phyloP scores from a whole-genome alignment of 805 yeast genomes.

The Starmera caribaea region DNA sequence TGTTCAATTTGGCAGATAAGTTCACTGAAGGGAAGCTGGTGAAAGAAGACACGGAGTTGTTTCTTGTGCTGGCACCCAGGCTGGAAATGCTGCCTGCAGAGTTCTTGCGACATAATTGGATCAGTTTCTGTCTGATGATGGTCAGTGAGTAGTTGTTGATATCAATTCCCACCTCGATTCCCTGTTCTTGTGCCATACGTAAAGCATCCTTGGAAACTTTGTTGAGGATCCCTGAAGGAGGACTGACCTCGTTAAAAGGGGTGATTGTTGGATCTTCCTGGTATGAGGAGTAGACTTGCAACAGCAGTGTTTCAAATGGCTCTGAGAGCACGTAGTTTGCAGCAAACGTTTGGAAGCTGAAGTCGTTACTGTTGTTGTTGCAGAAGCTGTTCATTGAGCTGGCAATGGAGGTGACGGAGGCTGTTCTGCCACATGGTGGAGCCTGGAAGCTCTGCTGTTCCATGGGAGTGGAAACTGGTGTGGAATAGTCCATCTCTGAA shows the following conservation, averaged over 20 bases:
- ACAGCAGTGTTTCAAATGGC: constrained; percentile 34
- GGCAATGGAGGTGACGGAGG: constrained; percentile 14
- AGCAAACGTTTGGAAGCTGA: constrained; percentile 17
- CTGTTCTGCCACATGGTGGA: constrained; percentile 16
- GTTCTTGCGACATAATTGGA: constrained; percentile 14
- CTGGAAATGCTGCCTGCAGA: constrained; percentile 3
- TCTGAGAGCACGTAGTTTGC: constrained; percentile 20
- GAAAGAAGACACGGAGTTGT: constrained; percentile 11
- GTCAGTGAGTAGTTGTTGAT: constrained; percentile 26
- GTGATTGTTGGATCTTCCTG: constrained; percentile 52
- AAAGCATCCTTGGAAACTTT: constrained; percentile 49
- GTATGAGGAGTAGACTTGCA: constrained; percentile 36
- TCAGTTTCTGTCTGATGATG: constrained; percentile 27
- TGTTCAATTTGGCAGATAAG: constrained; percentile 11
- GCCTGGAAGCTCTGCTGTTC: constrained; percentile 13
- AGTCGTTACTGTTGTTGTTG: constrained; percentile 9
- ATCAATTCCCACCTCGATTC: constrained; percentile 28
- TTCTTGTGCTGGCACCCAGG: constrained; percentile 6
- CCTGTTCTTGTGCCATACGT: constrained; percentile 22
- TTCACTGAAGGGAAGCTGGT: constrained; percentile 13
- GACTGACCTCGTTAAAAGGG: constrained; percentile 55
- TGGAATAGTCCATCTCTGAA: not conserved
- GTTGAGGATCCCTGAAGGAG: constrained; percentile 59
- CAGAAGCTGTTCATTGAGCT: constrained; percentile 1
- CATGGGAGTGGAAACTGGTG: constrained; percentile 15